phyloP scores from a whole-genome alignment of 2,329 filamentous ascomycete genomes.

The Fusarium dimerum region DNA sequence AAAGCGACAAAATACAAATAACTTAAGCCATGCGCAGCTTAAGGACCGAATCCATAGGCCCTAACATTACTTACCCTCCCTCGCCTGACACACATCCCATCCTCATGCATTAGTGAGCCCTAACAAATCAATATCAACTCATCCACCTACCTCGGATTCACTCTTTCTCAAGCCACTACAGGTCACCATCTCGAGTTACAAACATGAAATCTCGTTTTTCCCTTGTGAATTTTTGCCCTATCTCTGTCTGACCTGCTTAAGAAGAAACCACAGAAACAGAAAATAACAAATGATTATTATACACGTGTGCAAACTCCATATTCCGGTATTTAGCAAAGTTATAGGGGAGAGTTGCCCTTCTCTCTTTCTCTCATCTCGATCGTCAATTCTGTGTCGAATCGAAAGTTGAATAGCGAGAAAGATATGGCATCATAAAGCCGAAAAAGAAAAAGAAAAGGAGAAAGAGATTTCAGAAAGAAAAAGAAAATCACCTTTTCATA shows the following conservation, averaged over 20 bases:
- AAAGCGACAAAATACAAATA: no score
- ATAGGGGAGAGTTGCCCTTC: not conserved
- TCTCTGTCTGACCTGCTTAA: not conserved
- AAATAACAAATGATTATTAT: no score
- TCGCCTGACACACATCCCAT: not conserved
- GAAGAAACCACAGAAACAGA: not conserved
- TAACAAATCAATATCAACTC: slow-evolving; percentile 3
- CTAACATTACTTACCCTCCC: not conserved
- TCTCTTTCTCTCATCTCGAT: not conserved
- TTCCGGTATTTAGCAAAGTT: not conserved
- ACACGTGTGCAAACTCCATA: not conserved
- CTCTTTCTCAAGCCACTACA: no score
- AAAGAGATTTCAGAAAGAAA: no score
- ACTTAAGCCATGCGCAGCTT: no score
- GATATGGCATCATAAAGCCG: not conserved
- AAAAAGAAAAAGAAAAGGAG: not conserved
- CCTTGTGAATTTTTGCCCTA: not conserved
- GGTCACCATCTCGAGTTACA: not conserved
- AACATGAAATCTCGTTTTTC: not conserved
- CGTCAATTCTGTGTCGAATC: not conserved
- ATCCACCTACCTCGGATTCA: not conserved
- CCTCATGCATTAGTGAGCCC: slow-evolving; percentile 17
- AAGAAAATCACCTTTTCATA: slow-evolving; percentile 10
- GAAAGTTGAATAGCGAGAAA: not conserved
- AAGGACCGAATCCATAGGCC: no score